Conservation (phyloP, 139 green algal species). For the Protoeuglena noctilucae region DNA sequence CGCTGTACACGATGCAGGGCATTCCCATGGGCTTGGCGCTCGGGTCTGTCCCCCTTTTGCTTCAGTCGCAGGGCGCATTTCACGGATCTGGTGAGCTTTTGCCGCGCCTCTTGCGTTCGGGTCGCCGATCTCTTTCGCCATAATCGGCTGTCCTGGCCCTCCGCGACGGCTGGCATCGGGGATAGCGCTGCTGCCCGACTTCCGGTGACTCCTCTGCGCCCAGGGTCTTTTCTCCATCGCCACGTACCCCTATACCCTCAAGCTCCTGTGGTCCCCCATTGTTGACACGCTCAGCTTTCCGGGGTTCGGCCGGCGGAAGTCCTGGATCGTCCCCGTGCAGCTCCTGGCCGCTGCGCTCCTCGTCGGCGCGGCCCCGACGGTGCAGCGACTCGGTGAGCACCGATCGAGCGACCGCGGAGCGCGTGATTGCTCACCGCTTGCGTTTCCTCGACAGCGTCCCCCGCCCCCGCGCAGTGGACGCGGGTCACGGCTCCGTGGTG, state of each 20-base stretch:
- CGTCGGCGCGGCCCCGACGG: conserved; percentile 17
- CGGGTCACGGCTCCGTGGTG: conserved; percentile 39
- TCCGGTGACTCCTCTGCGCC: too few species aligned
- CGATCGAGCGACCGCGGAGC: neutral
- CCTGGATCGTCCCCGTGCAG: conserved; percentile 70
- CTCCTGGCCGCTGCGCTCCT: conserved; percentile 25
- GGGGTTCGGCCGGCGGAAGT: conserved; percentile 51
- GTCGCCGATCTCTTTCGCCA: too few species aligned
- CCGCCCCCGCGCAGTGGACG: conserved; percentile 10
- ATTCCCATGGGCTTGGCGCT: too few species aligned
- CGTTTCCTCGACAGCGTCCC: neutral
- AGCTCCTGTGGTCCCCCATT: conserved; percentile 82
- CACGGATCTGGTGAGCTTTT: too few species aligned
- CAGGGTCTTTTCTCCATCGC: conserved; percentile 72
- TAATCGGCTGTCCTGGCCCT: too few species aligned
- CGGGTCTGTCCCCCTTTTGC: too few species aligned
- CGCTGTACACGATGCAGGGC: too few species aligned
- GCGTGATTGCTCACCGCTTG: neutral
- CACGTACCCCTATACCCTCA: conserved; percentile 80
- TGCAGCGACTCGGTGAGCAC: conserved; percentile 11
- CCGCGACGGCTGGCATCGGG: too few species aligned
- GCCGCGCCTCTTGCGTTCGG: too few species aligned
- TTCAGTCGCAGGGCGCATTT: too few species aligned
- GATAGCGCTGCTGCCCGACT: too few species aligned
- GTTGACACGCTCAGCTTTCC: conserved; percentile 61